Base-by-base conservation (phyloP, 192 early-diverging fungal species). In the Anaeromyces robustus region DNA sequence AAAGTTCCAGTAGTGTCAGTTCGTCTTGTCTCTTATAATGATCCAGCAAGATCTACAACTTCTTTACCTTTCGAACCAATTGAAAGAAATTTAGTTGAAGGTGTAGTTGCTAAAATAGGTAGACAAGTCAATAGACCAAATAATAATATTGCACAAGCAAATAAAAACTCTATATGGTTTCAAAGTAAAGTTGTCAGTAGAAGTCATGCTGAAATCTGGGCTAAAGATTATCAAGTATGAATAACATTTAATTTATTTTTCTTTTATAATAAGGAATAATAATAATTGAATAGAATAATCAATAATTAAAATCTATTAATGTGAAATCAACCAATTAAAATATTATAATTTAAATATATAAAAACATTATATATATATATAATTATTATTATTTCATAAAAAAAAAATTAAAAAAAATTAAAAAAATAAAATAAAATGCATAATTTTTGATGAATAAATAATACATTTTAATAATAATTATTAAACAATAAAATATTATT, bases 181-280 rank as follows among this genome's bases (percentile, higher is more conserved):
- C 92, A 94, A 85, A 92, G 91, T 86, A 99, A 99, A 84, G 97
- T 99, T 77, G 97, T 98, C 12, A 92, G 91, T 78, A 89, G 97
- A 52, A 92, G 89, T 81, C 97, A 99, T 81, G 96, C 96, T 4
- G 97, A 98, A 84, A 92, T 99, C 78, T 98, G 95, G 92, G 89
- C 90, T 14, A 93, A 95, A 79, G 87, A 89, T 82, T 92, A 91
- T 5, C 90, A 88, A 84, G 89, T 90, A 30, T 39, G 80, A 79
- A 9, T 78, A 12, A 28, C 39, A n/a, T n/a, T n/a, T n/a, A n/a
- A n/a, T n/a, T n/a, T n/a, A n/a, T n/a, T n/a, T n/a, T n/a, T n/a
- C n/a, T n/a, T n/a, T n/a, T n/a, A n/a, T n/a, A n/a, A n/a, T n/a
- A n/a, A n/a, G n/a, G n/a, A n/a, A n/a, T n/a, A n/a, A n/a, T n/a